Evolutionary conservation across 768 basidiomycete species (phyloP).

Genomic region (Trametes elegans): DNA sequence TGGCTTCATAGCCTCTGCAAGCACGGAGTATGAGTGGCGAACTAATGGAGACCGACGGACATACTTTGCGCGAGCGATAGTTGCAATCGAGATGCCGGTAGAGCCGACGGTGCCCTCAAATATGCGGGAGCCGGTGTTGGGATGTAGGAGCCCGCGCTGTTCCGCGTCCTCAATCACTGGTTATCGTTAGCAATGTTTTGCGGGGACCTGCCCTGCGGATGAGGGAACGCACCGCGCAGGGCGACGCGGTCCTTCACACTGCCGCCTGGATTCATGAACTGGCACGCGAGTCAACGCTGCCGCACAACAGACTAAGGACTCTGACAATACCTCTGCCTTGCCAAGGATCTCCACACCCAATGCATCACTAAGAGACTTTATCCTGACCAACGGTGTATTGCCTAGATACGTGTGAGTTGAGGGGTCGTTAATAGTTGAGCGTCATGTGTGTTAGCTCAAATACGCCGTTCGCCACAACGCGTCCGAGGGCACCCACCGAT

Average conservation of each 20-base stretch:
- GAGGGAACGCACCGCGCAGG: conserved; percentile 62
- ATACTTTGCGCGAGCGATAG: conserved; percentile 83
- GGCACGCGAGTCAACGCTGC: neutral
- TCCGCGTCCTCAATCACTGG: conserved; percentile 96
- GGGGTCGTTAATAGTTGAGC: neutral
- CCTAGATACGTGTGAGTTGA: conserved; percentile 44
- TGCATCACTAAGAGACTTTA: conserved; percentile 87
- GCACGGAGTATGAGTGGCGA: neutral
- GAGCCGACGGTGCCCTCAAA: conserved; percentile 98
- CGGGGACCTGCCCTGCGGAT: neutral
- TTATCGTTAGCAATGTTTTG: neutral
- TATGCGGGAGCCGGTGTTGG: conserved; percentile 86
- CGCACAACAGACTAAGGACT: neutral
- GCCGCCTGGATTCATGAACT: conserved; percentile 97
- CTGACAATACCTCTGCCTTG: conserved; percentile 84
- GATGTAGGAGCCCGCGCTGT: conserved; percentile 72
- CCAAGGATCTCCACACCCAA: conserved; percentile 93
- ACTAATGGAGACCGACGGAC: conserved; percentile 19
- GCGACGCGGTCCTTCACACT: conserved; percentile 99
- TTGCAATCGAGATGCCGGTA: conserved; percentile 95
- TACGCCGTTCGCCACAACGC: no score
- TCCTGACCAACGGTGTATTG: conserved; percentile 90
- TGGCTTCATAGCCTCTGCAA: conserved; percentile 81
- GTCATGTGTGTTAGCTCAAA: neutral
- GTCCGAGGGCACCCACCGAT: conserved; percentile 68